Percentiles rank a stretch among this genome's conserved stretches.
phyloP scores from a whole-genome alignment of 768 basidiomycete genomes.

The Daedalea quercina region DNA sequence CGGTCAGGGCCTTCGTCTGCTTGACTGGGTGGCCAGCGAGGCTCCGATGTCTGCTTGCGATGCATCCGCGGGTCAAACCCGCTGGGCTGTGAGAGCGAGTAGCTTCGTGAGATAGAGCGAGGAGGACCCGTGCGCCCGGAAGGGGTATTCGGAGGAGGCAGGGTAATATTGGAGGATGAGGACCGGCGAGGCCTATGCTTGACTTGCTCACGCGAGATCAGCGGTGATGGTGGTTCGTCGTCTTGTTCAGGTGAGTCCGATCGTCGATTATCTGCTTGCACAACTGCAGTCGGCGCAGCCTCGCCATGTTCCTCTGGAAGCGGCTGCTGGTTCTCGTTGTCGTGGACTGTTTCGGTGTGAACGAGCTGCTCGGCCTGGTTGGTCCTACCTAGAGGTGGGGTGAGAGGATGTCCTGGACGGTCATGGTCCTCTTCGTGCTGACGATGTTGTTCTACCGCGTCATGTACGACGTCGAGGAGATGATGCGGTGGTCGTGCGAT shows the following conservation, averaged over 20 bases:
- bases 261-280: not conserved
- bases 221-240: slow-evolving; percentile 3
- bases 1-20: slow-evolving; percentile 29
- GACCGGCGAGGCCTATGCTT: not conserved
- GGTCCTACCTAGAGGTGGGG: slow-evolving; percentile 4
- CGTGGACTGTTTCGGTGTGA: not conserved
- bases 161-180: slow-evolving; percentile 7
- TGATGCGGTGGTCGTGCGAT: slow-evolving; percentile 14
- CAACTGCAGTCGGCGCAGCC: not conserved
- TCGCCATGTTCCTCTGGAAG: too few relatives aligned
- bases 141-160: slow-evolving; percentile 35
- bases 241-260: not conserved
- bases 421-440: slow-evolving; percentile 9
- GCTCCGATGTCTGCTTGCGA: slow-evolving; percentile 18
- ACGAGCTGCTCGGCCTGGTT: not conserved
- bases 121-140: slow-evolving; percentile 68
- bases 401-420: slow-evolving; percentile 13
- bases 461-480: slow-evolving; percentile 15
- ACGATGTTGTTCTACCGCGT: slow-evolving; percentile 7
- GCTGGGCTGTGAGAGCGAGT: slow-evolving; percentile 41
- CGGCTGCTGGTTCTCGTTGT: not conserved
- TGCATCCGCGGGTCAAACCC: slow-evolving; percentile 10
- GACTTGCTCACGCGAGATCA: not conserved
- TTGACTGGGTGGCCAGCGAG: slow-evolving; percentile 24
- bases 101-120: slow-evolving; percentile 62